Conservation (phyloP, 2,329 filamentous ascomycete species). For the Paracorniculantispora psalliotae region DNA sequence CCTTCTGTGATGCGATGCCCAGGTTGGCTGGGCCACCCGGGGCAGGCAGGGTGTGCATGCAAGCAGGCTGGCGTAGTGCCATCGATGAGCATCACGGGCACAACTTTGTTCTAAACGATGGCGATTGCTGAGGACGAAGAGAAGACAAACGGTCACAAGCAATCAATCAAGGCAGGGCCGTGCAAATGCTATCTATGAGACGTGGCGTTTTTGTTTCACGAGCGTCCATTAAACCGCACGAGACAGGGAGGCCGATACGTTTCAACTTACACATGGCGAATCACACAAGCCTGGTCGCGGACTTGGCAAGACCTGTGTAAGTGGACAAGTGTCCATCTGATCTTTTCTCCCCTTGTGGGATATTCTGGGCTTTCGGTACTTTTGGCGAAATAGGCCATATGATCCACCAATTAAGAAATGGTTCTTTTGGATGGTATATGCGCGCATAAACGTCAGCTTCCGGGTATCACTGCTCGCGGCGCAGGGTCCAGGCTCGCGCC, state of each 20-base stretch:
- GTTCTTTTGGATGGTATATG: background rate
- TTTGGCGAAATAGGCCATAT: background rate
- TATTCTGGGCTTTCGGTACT: background rate
- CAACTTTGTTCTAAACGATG: background rate
- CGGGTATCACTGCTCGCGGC: background rate
- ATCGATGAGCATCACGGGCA: background rate
- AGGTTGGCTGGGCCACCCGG: background rate
- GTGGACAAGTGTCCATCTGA: slow-evolving; percentile 9
- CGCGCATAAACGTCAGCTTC: background rate
- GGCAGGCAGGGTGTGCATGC: background rate
- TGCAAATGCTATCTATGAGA: background rate
- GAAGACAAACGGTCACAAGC: background rate
- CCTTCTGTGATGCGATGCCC: background rate
- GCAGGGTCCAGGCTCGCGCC: slow-evolving; percentile 7
- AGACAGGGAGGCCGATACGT: slow-evolving; percentile 2
- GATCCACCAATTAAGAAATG: background rate
- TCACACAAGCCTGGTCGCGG: background rate
- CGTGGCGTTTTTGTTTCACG: slow-evolving; percentile 2
- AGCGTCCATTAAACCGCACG: background rate
- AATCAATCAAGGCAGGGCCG: background rate
- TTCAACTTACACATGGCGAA: slow-evolving; percentile 3
- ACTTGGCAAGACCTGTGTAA: slow-evolving; percentile 11
- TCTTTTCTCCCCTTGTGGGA: background rate
- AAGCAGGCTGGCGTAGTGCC: background rate
- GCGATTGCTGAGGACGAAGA: background rate